Base-by-base conservation (phyloP, 108 stramenopile genomes). In the Cyclotella cryptica region DNA sequence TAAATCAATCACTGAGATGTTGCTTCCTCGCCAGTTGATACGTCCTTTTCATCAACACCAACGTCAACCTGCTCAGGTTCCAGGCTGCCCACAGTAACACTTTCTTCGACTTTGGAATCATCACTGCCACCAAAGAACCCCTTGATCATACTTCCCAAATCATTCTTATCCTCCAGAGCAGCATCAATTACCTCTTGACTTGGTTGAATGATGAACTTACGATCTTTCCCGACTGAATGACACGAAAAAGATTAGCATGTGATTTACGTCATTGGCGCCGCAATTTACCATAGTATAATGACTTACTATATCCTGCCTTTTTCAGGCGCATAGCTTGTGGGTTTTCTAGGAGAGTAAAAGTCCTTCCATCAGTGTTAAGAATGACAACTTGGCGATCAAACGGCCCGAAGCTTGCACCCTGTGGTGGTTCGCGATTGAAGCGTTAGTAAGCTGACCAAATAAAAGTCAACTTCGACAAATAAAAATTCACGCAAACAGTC, bases 261-360 rank as follows among this genome's bases (percentile, higher is more conserved):
- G 35, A 35, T 35, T 35, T 35, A 35, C 35, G 35, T 35, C 35
- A 5, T 35, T 35, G 35, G 6, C 35, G 35, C 6, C 2, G 2
- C 35, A 35, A 35, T 35, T 35, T 6, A 2, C 6, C 35, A 35
- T 2, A 35, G 35, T 35, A 35, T 35, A 5, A 6, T 35, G 9
- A 49, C 47, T 49, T 49, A 62, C 90, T 91, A 42, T 91, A 90
- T 26, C 93, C 94, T 19, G 86, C 88, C 60, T 93, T 85, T 51
- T 95, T 95, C 41, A 95, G 67, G 39, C 92, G 73, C 94, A 92
- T 93, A 18, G 90, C 90, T 61, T 95, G 92, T 26, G 90, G 90
- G 71, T 87, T 91, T 47, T 88, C 59, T 19, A 93, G 72, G 17
- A 95, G 77, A 22, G 90, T 92, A 55, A 93, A 95, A 14, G 82